Conservation (phyloP, 2,329 filamentous ascomycete species). For the Neoascochyta sp. region DNA sequence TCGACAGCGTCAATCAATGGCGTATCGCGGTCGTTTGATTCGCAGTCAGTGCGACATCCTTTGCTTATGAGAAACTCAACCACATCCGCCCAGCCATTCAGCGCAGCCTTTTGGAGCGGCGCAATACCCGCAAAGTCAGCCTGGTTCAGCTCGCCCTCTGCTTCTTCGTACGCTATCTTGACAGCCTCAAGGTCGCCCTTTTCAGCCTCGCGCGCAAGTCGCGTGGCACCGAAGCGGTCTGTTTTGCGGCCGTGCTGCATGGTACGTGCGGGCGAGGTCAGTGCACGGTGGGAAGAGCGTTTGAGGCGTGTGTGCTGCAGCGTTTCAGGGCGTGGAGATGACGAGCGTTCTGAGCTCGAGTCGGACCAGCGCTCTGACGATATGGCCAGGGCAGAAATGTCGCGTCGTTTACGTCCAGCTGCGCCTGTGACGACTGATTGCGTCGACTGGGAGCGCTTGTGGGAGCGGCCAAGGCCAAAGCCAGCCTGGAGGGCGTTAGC, state of each 20-base stretch:
- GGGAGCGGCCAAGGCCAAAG: constrained; percentile 30
- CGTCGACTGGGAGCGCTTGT: constrained; percentile 40
- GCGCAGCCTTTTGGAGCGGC: constrained; percentile 84
- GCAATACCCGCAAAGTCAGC: constrained; percentile 96
- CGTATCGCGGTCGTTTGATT: constrained; percentile 74
- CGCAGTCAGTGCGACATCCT: constrained; percentile 78
- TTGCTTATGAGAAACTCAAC: constrained; percentile 82
- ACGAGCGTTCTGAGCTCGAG: constrained; percentile 37
- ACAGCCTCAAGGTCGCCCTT: constrained; percentile 77
- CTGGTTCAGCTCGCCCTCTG: constrained; percentile 83
- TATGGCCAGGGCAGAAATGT: constrained; percentile 29
- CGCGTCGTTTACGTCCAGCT: constrained; percentile 33
- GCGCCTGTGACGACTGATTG: constrained; percentile 32
- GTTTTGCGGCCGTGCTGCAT: constrained; percentile 81
- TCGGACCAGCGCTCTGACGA: constrained; percentile 35
- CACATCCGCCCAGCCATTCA: constrained; percentile 82
- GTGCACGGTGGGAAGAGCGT: constrained; percentile 60
- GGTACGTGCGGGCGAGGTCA: constrained; percentile 50
- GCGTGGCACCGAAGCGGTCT: constrained; percentile 88
- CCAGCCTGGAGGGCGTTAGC: constrained; percentile 14
- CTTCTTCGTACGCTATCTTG: constrained; percentile 69
- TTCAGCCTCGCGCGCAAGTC: constrained; percentile 84
- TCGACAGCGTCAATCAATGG: constrained; percentile 94
- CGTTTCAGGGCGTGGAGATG: constrained; percentile 32
- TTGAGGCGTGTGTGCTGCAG: constrained; percentile 51